A percentile compares a stretch with the other conserved stretches of the same genome.
Evolutionary conservation across 352 stramenopile genomes (phyloP).

Genomic region (Phytophthora vignae): DNA sequence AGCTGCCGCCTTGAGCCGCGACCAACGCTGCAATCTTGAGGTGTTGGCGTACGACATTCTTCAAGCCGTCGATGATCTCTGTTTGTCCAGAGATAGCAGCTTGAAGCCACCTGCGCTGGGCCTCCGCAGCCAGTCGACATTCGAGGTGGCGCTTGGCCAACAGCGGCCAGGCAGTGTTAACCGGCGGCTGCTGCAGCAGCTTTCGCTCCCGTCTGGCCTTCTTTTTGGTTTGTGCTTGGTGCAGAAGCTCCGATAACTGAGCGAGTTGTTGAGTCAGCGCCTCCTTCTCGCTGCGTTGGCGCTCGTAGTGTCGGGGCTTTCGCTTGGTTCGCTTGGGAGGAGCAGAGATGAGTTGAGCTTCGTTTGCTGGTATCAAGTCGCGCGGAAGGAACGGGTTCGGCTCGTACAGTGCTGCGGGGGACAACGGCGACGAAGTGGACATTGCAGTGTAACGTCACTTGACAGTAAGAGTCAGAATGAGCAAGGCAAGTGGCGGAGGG

Average conservation of each 20-base stretch:
- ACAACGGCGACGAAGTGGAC: not conserved
- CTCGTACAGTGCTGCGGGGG: not conserved
- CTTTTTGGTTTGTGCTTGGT: not conserved
- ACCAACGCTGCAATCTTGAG: slow-evolving; percentile 9
- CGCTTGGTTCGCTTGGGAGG: not conserved
- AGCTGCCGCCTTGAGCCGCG: not conserved
- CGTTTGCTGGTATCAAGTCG: not conserved
- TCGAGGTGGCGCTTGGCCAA: not conserved
- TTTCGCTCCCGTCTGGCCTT: not conserved
- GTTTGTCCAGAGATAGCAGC: not conserved
- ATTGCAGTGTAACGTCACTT: not conserved
- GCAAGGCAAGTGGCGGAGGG: not conserved
- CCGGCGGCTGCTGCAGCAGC: not conserved
- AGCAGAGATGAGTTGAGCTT: not conserved
- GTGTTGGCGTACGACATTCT: slow-evolving; percentile 1
- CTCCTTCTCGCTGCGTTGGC: not conserved
- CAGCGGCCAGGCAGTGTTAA: not conserved
- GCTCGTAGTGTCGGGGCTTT: not conserved
- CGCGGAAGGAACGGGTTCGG: not conserved
- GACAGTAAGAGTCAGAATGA: not conserved
- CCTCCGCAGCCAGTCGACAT: not conserved
- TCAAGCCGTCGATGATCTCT: not conserved
- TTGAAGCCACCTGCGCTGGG: not conserved
- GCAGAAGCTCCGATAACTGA: not conserved
- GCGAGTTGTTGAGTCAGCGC: not conserved